Conservation (phyloP, 164 flowering plant genomes). For the Aristolochia contorta region DNA sequence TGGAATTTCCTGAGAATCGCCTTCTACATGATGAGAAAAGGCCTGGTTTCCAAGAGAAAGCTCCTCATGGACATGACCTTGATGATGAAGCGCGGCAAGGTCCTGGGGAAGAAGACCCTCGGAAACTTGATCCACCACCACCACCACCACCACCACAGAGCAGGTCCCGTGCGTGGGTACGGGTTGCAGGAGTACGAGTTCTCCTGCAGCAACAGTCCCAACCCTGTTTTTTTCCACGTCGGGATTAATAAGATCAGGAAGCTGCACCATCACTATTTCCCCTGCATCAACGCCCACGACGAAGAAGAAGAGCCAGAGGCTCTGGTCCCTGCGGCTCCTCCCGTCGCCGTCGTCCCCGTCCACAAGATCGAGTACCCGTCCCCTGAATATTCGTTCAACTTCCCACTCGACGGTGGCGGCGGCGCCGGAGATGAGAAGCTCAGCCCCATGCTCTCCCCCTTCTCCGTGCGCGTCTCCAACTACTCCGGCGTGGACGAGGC, state of each 20-base stretch:
- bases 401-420: slow-evolving; percentile 7
- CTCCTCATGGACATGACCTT: slow-evolving; percentile 39
- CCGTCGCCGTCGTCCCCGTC: slow-evolving; percentile 22
- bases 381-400: slow-evolving; percentile 25
- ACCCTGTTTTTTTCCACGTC: slow-evolving; percentile 44
- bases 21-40: slow-evolving; percentile 44
- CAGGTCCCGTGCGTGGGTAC: slow-evolving; percentile 16
- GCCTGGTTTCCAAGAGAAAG: slow-evolving; percentile 39
- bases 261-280: slow-evolving; percentile 34
- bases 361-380: slow-evolving; percentile 23
- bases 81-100: slow-evolving; percentile 44
- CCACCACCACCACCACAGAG: slow-evolving; percentile 4
- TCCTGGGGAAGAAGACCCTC: slow-evolving; percentile 26
- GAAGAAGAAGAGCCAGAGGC: neutral
- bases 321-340: slow-evolving; percentile 12
- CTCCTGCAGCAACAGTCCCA: slow-evolving; percentile 54
- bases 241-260: too few species aligned
- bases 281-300: slow-evolving; percentile 35
- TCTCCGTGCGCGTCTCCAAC: slow-evolving; percentile 24
- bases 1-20: slow-evolving; percentile 40
- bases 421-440: slow-evolving; percentile 21
- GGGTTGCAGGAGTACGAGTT: slow-evolving; percentile 42
- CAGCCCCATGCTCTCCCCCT: slow-evolving; percentile 30
- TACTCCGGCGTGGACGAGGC: slow-evolving; percentile 32
- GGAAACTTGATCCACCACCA: slow-evolving; percentile 22